Conservation (phyloP, 305 asterid species). For the Petunia hybrid region DNA sequence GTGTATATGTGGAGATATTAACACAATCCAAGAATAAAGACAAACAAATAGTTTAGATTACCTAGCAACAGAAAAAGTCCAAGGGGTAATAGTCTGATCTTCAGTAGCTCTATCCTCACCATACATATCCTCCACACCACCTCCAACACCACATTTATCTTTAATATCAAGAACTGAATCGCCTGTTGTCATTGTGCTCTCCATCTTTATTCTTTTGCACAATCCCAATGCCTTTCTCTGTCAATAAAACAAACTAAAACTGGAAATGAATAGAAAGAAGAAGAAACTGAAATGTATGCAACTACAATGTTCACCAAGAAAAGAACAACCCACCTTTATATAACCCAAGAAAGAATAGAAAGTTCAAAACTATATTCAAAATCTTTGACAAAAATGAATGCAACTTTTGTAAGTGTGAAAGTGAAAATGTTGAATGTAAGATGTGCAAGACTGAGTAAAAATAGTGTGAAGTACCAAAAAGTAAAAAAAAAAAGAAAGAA, state of each 20-base stretch:
- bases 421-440: not conserved
- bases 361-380: not conserved
- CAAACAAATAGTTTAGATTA: slow-evolving; percentile 31
- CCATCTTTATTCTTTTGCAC: slow-evolving; percentile 55
- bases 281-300: not conserved
- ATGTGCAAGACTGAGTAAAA: not conserved
- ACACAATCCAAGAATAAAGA: slow-evolving; percentile 23
- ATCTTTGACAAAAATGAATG: not conserved
- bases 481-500: not conserved
- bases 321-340: slow-evolving; percentile 43
- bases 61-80: slow-evolving; percentile 89
- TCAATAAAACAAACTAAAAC: slow-evolving; percentile 51
- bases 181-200: slow-evolving; percentile 68
- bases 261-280: not conserved
- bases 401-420: slow-evolving; percentile 25
- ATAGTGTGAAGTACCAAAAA: not conserved
- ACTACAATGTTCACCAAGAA: slow-evolving; percentile 23
- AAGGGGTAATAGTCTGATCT: slow-evolving; percentile 83
- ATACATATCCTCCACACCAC: slow-evolving; percentile 78
- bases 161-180: slow-evolving; percentile 71
- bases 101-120: slow-evolving; percentile 90
- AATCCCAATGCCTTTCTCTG: slow-evolving; percentile 57
- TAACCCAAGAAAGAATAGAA: slow-evolving; percentile 43
- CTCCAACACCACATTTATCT: slow-evolving; percentile 70
- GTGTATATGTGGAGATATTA: not conserved